Base-by-base conservation (phyloP, 164 flowering plant genomes). In the Chimonanthus praecox region DNA sequence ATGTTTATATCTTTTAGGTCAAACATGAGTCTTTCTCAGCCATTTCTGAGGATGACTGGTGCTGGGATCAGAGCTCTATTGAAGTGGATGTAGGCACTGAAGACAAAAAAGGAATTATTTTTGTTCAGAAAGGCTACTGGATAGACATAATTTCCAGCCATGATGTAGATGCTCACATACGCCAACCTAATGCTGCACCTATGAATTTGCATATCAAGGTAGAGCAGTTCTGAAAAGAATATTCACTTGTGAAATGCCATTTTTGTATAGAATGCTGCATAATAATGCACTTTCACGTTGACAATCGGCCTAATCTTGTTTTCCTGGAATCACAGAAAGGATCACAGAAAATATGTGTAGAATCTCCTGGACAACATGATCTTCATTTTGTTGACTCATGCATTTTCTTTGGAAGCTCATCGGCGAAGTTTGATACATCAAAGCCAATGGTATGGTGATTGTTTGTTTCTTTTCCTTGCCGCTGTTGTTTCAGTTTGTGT, bases 41-140 rank as follows among this genome's bases (percentile, higher is more conserved):
- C 4, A 21, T 13, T 11, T 67, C 82, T 7, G 80, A 74, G 67
- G 97, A 96, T 84, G 80, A 81, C 73, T 96, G 99, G 99, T 96
- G 98, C 83, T 96, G 99, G 99, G 91, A 90, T 76, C 90, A 80
- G 80, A 85, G 80, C 79, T 77, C 70, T 71, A 77, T 88, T 76
- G 88, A 88, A 81, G 82, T 92, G n/a, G 85, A 89, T 81, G 95
- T 92, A 79, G 95, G 94, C 50, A 78, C 85, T 62, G 92, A 96
- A 67, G 94, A 90, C 75, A 78, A 88, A 20, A 72, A 84, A 47
- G 97, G 91, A 71, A 79, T 92, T 68, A 67, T 64, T 49, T 96
- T 94, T 84, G 84, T 87, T 76, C 99, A 96, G 78, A 90, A 89
- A 82, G 98, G 99, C 75, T 94, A 88, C 77, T 86, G 90, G 98